phyloP scores from a whole-genome alignment of 352 stramenopile species.

The Phytophthora niederhauseri region DNA sequence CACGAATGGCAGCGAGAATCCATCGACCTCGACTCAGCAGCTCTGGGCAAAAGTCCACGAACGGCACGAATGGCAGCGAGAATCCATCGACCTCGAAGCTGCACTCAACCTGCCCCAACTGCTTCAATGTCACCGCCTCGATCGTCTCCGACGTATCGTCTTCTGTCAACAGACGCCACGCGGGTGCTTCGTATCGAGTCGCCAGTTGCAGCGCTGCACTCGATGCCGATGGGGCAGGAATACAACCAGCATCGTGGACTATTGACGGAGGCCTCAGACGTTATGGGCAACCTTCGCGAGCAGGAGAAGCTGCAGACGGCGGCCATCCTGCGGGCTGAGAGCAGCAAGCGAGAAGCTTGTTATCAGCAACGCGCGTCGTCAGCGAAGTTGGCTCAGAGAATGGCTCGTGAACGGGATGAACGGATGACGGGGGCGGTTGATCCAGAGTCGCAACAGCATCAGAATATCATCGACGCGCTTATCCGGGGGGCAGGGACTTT shows the following conservation, averaged over 20 bases:
- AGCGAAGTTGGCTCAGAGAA: slow-evolving; percentile 8
- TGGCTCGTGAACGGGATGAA: slow-evolving; percentile 11
- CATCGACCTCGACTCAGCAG: too few relatives aligned
- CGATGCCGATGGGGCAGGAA: slow-evolving; percentile 15
- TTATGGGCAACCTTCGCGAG: slow-evolving; percentile 34
- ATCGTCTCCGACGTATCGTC: slow-evolving; percentile 41
- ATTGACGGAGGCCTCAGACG: slow-evolving; percentile 21
- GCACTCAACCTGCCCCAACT: slow-evolving; percentile 6
- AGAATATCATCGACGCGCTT: slow-evolving; percentile 41
- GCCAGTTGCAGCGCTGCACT: slow-evolving; percentile 21
- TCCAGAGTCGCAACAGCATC: slow-evolving; percentile 11
- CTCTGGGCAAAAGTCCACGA: slow-evolving; percentile 12
- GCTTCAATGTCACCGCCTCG: slow-evolving; percentile 14
- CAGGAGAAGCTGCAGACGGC: slow-evolving; percentile 40
- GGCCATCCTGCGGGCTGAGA: slow-evolving; percentile 32
- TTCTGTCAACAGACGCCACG: slow-evolving; percentile 57
- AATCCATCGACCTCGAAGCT: slow-evolving; percentile 19
- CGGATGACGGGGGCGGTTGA: slow-evolving; percentile 16
- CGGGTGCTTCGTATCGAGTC: slow-evolving; percentile 61
- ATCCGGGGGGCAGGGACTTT: slow-evolving; percentile 30
- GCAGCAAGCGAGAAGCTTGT: slow-evolving; percentile 26
- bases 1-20: slow-evolving; percentile 1
- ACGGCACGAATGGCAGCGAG: slow-evolving; percentile 6
- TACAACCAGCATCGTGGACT: slow-evolving; percentile 22
- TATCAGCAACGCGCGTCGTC: slow-evolving; percentile 16